Base-by-base conservation (phyloP, 805 yeast genomes). In the Wilhelminamyces savonicus region DNA sequence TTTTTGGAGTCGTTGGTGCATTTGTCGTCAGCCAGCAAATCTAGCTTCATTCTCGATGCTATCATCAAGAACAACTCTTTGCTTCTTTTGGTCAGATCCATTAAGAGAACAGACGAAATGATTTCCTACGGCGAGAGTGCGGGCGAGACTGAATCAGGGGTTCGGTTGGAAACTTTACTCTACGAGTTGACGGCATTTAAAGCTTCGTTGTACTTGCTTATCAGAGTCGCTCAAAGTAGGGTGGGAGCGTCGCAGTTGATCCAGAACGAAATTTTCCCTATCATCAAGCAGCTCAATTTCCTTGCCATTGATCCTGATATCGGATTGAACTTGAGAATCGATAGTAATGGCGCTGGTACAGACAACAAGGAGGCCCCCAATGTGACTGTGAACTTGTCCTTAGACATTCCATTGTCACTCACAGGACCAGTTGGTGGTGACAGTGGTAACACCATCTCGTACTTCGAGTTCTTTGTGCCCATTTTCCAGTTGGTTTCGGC, bases 181-280 rank as follows among this genome's bases (percentile, higher is more conserved):
- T 81, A 81, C 50, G 95, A 86, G 44, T 53, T 84, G 16, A 82
- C 92, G 0, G 79, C 84, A 1, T 82, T 81, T 59, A 82, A 81
- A 43, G 69, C 90, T 0, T 74, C 82, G 0, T 50, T 85, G 24
- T 76, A 78, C 34, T 69, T 88, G 28, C 59, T 90, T 37, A 67
- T 78, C 1, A 71, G 92, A 40, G 69, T 90, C 9, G 85, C 94
- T 0, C 85, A 82, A 46, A 74, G 82, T 0, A 74, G 83, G 38
- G 48, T 52, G 7, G 97, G 98, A 3, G 87, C 97, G 0, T 73
- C 74, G 28, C 80, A 78, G 32, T 59, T 90, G 30, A 55, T 87
- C 15, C 86, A 85, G 43, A 72, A 81, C 41, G 90, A 81, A 28
- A 52, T 90, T 6, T 78, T 87, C 50, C 69, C 75, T 12, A 62